phyloP scores from a whole-genome alignment of 2,329 filamentous ascomycete genomes.

The Diplocarpon rosae region DNA sequence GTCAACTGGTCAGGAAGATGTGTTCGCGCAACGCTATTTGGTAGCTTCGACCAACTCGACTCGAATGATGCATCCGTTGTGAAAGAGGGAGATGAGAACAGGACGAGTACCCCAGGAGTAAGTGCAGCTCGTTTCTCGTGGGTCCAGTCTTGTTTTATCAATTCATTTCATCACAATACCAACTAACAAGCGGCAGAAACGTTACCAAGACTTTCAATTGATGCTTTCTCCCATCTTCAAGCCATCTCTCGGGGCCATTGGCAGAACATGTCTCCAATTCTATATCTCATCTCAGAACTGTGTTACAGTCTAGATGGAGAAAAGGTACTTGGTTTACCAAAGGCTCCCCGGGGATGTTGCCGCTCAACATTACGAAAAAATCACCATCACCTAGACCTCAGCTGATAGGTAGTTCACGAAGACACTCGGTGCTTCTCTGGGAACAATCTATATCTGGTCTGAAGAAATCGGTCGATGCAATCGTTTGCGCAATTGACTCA shows the following conservation, averaged over 20 bases:
- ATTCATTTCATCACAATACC: too few relatives aligned
- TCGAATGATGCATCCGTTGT: slow-evolving; percentile 15
- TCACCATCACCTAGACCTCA: slow-evolving; percentile 29
- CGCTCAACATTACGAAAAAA: slow-evolving; percentile 31
- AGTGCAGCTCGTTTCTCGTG: slow-evolving; percentile 15
- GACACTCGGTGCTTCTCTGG: slow-evolving; percentile 20
- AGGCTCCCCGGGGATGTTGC: slow-evolving; percentile 30
- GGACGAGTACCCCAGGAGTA: slow-evolving; percentile 21
- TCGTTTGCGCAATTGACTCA: slow-evolving; percentile 29
- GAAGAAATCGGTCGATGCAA: slow-evolving; percentile 27
- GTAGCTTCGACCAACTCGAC: slow-evolving; percentile 32
- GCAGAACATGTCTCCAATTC: slow-evolving; percentile 18
- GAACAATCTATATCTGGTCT: slow-evolving; percentile 29
- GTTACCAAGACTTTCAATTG: slow-evolving; percentile 30
- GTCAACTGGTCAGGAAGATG: slow-evolving; percentile 23
- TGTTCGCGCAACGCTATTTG: slow-evolving; percentile 32
- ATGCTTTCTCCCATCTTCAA: slow-evolving; percentile 27
- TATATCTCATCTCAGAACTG: not conserved
- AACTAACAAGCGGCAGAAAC: not conserved
- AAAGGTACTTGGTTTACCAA: slow-evolving; percentile 33
- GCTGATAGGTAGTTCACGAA: slow-evolving; percentile 26
- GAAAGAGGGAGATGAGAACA: slow-evolving; percentile 22
- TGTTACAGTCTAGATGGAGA: slow-evolving; percentile 18
- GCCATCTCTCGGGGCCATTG: slow-evolving; percentile 30
- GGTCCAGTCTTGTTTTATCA: slow-evolving; percentile 12